A percentile compares a stretch with the other conserved stretches of the same genome.
These are phyloP conservation scores for Hemisphaericaspora xylofermentans DNA, from an alignment of 1,139 yeast species.

Conservation along the genomic window DNA sequence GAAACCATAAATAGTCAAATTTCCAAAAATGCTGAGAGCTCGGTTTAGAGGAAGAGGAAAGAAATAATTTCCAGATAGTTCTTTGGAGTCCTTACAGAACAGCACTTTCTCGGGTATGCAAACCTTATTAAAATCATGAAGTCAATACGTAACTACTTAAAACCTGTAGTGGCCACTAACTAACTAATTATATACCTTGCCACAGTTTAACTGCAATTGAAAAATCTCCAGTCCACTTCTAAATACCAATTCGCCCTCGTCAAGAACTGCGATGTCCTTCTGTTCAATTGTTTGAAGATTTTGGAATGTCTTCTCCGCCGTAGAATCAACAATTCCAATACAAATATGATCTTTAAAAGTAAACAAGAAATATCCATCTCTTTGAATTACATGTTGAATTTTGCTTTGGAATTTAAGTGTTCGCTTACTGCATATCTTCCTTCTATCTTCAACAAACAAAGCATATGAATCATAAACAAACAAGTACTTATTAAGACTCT, in stretches of 20 bases:
- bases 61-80: no score
- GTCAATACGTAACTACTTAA: neutral
- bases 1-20: no score
- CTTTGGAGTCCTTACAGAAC: no score
- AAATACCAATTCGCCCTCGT: neutral
- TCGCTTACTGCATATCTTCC: neutral
- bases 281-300: neutral
- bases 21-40: no score
- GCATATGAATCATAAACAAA: constrained; percentile 2
- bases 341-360: neutral
- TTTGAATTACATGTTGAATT: neutral
- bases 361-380: constrained; percentile 1
- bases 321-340: neutral
- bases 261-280: neutral
- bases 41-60: no score
- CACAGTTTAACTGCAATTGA: neutral
- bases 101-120: no score
- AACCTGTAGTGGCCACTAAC: no score
- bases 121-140: no score
- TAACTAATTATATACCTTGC: neutral
- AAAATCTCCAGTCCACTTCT: neutral
- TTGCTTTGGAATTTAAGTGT: neutral
- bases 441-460: neutral
- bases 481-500: neutral
- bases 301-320: neutral